Conservation (phyloP, 306 rosid genomes). For the Dalbergia cultrata region DNA sequence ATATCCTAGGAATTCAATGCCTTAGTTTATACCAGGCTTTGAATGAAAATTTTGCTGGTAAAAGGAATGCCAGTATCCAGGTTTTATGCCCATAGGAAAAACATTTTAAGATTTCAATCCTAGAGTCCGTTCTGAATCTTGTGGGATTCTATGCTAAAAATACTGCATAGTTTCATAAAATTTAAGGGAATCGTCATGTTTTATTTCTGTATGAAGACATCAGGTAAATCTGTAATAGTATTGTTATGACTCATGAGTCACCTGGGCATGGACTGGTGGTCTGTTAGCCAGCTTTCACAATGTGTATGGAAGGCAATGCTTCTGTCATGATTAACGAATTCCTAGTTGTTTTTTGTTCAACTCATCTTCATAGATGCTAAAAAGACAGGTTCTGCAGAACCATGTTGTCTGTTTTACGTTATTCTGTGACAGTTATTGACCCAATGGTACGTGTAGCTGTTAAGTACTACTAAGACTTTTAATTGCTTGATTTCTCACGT, state of each 20-base stretch:
- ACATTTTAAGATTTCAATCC: constrained; percentile 28
- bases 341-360: constrained; percentile 33
- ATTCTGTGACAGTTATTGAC: neutral
- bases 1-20: constrained; percentile 26
- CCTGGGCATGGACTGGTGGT: constrained; percentile 15
- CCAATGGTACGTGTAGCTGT: constrained; percentile 16
- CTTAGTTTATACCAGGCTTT: constrained; percentile 18
- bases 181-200: constrained; percentile 10
- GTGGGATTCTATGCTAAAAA: constrained; percentile 11
- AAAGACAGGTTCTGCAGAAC: constrained; percentile 2
- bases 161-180: neutral
- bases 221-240: constrained; percentile 3
- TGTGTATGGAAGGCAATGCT: constrained; percentile 34
- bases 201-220: constrained; percentile 7
- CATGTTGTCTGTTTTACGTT: constrained; percentile 25
- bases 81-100: constrained; percentile 11
- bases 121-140: constrained; percentile 15
- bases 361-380: constrained; percentile 5
- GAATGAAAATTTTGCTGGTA: constrained; percentile 11
- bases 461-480: constrained; percentile 40
- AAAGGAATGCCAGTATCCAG: constrained; percentile 1
- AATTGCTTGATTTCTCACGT: constrained; percentile 49
- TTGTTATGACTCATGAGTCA: neutral
- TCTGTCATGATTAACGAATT: constrained; percentile 25
- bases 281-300: constrained; percentile 2